Base-by-base conservation (phyloP, 176 grass and related monocot species). In the Rhynchospora breviuscula region DNA sequence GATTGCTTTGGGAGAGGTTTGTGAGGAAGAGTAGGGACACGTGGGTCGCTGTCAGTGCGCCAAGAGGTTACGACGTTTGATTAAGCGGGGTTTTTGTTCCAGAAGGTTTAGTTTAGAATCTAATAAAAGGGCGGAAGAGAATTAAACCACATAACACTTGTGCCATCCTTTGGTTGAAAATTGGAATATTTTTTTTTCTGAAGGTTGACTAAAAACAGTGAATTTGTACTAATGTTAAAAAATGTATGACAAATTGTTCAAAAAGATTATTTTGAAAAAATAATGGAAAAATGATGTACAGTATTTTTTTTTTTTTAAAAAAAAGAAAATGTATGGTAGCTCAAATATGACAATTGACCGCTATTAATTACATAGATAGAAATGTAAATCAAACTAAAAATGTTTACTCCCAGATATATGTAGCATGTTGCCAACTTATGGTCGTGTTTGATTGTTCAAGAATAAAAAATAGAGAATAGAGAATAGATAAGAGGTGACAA, bases 51-150 rank as follows among this genome's bases (percentile, higher is more conserved):
- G 35, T 65, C 70, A 78, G 58, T 5, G n/a, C 15, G 68, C 83
- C 83, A 47, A 8, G 65, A 57, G 25, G 46, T 71, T 48, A 78
- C 5, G 4, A 64, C 33, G 19, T 80, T 63, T 59, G 29, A 67
- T 82, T 62, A 66, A 82, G 22, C 5, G 46, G 8, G 63, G 79
- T 63, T 81, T 81, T 81, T 64, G 59, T 81, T 81, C 60, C 5
- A 64, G 59, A 64, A 81, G 35, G 31, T 67, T 31, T 10, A 52
- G 61, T 68, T 82, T 82, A 59, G 62, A 82, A 68, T 82, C 61
- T 82, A 68, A 82, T 82, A 33, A 79, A 82, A 67, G 80, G 62
- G 80, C 68, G 80, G 80, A 67, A 35, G 80, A 35, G 80, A 82
- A 67, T 82, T 82, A 52, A n/a, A 25, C 44, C 80, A 82, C 80